Conservation (phyloP, 2,329 filamentous ascomycete species). For the Phialocephala subalpina region DNA sequence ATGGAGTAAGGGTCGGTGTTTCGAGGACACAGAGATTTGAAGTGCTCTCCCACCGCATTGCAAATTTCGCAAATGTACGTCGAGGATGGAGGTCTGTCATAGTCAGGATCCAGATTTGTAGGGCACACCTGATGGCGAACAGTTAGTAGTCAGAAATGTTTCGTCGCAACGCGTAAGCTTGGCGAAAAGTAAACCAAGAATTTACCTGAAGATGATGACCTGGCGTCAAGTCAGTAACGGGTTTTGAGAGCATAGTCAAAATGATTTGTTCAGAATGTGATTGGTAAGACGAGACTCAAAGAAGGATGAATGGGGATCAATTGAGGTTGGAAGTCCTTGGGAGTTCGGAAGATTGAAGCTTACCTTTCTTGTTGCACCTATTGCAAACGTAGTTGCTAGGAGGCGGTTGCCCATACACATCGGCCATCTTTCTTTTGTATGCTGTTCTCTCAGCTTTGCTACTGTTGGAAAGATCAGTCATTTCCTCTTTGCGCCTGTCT, state of each 20-base stretch:
- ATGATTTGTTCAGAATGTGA: too few species aligned
- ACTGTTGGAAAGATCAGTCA: not conserved
- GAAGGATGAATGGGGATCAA: too few species aligned
- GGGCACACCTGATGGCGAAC: slow-evolving; percentile 51
- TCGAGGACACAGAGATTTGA: slow-evolving; percentile 47
- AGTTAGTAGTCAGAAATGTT: slow-evolving; percentile 31
- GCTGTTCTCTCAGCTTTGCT: not conserved
- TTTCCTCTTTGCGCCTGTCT: not conserved
- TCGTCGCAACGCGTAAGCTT: not conserved
- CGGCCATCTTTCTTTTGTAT: slow-evolving; percentile 1
- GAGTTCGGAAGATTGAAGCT: slow-evolving; percentile 3
- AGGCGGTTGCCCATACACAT: slow-evolving; percentile 24
- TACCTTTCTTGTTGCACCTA: slow-evolving; percentile 38
- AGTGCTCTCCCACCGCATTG: slow-evolving; percentile 45
- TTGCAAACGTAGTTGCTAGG: slow-evolving; percentile 38
- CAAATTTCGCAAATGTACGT: slow-evolving; percentile 49
- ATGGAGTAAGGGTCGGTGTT: slow-evolving; percentile 46
- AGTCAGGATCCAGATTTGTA: slow-evolving; percentile 51
- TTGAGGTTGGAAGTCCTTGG: too few species aligned
- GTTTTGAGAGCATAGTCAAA: too few species aligned
- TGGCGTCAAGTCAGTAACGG: too few species aligned
- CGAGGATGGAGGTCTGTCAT: slow-evolving; percentile 43
- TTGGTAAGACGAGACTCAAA: too few species aligned
- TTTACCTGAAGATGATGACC: not conserved
- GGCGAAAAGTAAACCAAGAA: not conserved